Base-by-base conservation (phyloP, 495 filamentous ascomycete species). In the Aspergillus ostianus region DNA sequence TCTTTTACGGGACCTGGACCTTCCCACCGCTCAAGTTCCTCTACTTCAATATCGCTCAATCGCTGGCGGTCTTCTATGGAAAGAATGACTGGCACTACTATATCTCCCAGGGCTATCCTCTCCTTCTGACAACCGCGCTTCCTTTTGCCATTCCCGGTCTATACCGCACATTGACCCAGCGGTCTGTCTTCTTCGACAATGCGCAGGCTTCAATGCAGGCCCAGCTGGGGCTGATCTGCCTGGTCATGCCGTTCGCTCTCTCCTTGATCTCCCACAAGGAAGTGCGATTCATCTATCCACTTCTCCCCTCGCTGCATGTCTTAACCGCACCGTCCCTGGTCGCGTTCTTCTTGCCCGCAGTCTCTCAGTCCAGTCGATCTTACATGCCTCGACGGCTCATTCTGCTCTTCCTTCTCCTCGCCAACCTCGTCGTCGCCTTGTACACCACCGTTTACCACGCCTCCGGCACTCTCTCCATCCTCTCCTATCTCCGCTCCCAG, bases 201-300 rank as follows among this genome's bases (percentile, higher is more conserved):
- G 41, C 56, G 27, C 71, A 67, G 48, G 74, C 77, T 30, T 70
- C 73, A 4, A 73, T 77, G n/a, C 69, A 61, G 50, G 78, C 78
- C 46, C 85, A 89, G 49, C 74, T 97, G 17, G 83, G 86, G 36
- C 78, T 79, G 17, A 80, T 86, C 0, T 78, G 83, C 32, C 41
- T 91, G 32, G 61, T 82, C 27, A 87, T 91, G 63, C 81, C 87
- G 21, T 63, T 74, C 0, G 69, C 77, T 19, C 84, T 98, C 19
- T 95, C 90, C 9, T 60, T 90, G 15, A 89, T 98, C 57, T 85
- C 93, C 26, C 94, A 98, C 77, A 98, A 98, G 73, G 94, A 98
- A 83, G 90, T 97, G 60, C 91, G 94, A 63, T 98, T 98, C 76
- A 89, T 98, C 62, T 97, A 96, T 67, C 95, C 94, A 6, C 83